Evolutionary conservation across 306 rosid genomes (phyloP), one percentile per base, ranked within the genome.

Genomic region (Trifolium pratense): DNA sequence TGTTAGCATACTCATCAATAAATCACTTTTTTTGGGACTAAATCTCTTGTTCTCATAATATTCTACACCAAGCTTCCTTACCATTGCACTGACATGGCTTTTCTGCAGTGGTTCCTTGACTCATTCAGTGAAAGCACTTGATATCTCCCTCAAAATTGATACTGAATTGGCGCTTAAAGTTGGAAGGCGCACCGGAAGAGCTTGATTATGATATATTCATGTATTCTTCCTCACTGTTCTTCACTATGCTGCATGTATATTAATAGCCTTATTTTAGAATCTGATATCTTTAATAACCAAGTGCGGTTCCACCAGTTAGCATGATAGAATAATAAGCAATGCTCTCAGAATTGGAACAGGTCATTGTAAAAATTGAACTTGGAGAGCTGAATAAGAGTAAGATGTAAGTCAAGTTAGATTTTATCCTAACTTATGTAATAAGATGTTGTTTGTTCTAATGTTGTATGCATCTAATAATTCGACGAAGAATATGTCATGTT

Each of bases 91-190:
- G 9, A 73, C 25, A 20, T 63, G 53, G 31, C 53, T 70, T 70
- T 66, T 79, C 43, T 80, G 85, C 91, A 91, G 98, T 73, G 98
- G 98, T 84, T 90, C 92, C 18, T 76, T 91, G 82, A 93, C 97
- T 40, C 97, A 93, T 86, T 94, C 97, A 18, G 97, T 89, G 43
- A 89, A 91, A 86, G 98, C 98, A 69, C 92, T 91, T 46, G 97
- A 91, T 81, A 89, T 89, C 73, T 94, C 98, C 70, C 91, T 94
- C 69, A 89, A 94, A 86, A 94, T 94, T 70, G 98, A 94, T 60
- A 94, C 95, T 0, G 98, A 91, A 75, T 86, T 91, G 79, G 97
- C 98, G 46, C 98, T 89, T 69, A 61, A 75, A 87, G 97, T 94
- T 69, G 98, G 97, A 79, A 89, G 87, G 77, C 94, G 95, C 55